Percentiles rank a stretch among this genome's conserved stretches.
Conservation (phyloP, 345 rosid species). For the Reutealis trisperma region DNA sequence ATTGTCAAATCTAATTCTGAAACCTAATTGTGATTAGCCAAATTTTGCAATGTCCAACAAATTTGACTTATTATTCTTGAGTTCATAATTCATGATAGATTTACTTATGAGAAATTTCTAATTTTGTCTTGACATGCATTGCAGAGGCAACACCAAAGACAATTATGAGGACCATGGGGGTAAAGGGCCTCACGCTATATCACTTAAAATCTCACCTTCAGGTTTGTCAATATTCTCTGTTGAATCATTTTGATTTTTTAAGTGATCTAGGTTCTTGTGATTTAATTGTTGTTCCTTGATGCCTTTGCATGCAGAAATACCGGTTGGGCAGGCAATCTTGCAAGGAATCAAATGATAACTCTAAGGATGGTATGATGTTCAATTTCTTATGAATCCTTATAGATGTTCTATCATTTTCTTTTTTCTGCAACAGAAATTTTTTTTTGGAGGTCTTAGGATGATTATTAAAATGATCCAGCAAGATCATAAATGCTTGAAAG, state of each 20-base stretch:
- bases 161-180: conserved; percentile 42
- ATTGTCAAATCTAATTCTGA: neutral
- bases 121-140: conserved; percentile 2
- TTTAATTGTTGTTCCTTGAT: conserved; percentile 1
- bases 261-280: neutral
- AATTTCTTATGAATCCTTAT: neutral
- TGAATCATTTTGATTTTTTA: neutral
- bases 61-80: neutral
- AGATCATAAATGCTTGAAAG: neutral
- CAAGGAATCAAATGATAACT: conserved; percentile 76
- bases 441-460: neutral
- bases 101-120: neutral
- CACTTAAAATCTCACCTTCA: conserved; percentile 41
- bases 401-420: neutral
- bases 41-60: neutral
- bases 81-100: neutral
- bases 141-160: conserved; percentile 42
- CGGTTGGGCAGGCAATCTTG: conserved; percentile 81
- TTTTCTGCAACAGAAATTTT: neutral
- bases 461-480: neutral
- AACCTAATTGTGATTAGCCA: neutral
- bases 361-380: conserved; percentile 72
- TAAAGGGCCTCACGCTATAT: conserved; percentile 41
- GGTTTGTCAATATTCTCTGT: conserved; percentile 22
- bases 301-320: conserved; percentile 59